These are phyloP conservation scores for Aspergillus olivimuriae DNA, from an alignment of 495 filamentous ascomycete genomes.

Conservation along the genomic window DNA sequence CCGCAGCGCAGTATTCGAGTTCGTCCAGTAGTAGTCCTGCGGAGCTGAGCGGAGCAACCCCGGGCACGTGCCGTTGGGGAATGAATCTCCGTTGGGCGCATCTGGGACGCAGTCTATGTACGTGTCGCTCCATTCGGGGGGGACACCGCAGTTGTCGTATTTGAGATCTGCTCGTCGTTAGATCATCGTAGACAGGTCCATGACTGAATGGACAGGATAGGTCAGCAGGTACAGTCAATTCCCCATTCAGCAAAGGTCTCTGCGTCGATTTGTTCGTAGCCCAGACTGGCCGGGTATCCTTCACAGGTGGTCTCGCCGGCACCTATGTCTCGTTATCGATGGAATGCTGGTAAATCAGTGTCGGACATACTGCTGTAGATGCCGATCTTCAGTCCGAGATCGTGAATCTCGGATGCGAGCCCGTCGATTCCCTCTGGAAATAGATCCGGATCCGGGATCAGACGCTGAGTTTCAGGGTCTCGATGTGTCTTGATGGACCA, in stretches of 20 bases:
- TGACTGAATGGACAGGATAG: too few species aligned
- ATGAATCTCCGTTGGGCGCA: constrained; percentile 8
- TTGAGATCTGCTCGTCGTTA: constrained; percentile 48
- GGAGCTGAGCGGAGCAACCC: constrained; percentile 32
- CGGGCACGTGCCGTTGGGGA: constrained; percentile 39
- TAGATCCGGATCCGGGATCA: constrained; percentile 49
- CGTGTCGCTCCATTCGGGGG: constrained; percentile 32
- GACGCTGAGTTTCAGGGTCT: constrained; percentile 38
- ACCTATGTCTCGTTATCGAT: constrained; percentile 17
- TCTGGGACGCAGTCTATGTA: constrained; percentile 37
- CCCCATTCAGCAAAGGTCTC: constrained; percentile 58
- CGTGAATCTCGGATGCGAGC: constrained; percentile 52
- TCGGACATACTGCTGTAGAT: constrained; percentile 50
- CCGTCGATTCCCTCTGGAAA: constrained; percentile 60
- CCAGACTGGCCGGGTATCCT: constrained; percentile 54
- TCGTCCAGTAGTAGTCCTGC: constrained; percentile 45
- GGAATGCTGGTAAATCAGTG: constrained; percentile 1
- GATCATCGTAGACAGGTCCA: neutral
- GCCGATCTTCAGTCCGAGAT: constrained; percentile 55
- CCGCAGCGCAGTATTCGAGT: constrained; percentile 44
- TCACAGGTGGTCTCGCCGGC: constrained; percentile 60
- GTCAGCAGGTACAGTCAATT: constrained; percentile 58
- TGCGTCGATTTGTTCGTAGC: constrained; percentile 58
- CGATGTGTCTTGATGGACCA: constrained; percentile 50
- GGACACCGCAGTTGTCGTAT: constrained; percentile 64